A percentile compares a stretch with the other conserved stretches of the same genome.
These are phyloP conservation scores for Arachnomyces sp. DNA, from an alignment of 2,329 filamentous ascomycete genomes.

Conservation along the genomic window DNA sequence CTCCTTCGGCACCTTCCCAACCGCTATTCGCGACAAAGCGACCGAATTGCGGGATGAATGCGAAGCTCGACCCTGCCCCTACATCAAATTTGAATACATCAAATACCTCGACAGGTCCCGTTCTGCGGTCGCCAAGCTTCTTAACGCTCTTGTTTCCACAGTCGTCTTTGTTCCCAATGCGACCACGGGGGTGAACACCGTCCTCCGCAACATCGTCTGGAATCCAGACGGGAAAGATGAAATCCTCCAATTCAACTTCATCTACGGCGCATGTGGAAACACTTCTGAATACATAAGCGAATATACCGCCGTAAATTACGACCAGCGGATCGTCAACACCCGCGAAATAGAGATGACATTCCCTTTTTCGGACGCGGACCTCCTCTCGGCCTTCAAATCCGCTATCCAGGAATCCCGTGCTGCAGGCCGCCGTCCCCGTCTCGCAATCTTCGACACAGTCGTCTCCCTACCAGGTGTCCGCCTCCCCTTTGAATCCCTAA, in stretches of 20 bases:
- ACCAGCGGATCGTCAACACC: slow-evolving; percentile 37
- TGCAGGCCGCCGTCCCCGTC: slow-evolving; percentile 51
- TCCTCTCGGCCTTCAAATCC: slow-evolving; percentile 51
- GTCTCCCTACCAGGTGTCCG: slow-evolving; percentile 65
- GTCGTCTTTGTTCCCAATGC: slow-evolving; percentile 71
- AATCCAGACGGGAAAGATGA: slow-evolving; percentile 58
- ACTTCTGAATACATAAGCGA: slow-evolving; percentile 63
- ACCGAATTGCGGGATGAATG: slow-evolving; percentile 50
- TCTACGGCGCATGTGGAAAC: slow-evolving; percentile 68
- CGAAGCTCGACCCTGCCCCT: slow-evolving; percentile 62
- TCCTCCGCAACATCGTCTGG: slow-evolving; percentile 65
- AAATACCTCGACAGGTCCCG: slow-evolving; percentile 56
- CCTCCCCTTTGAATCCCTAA: slow-evolving; percentile 64
- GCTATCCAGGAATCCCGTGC: slow-evolving; percentile 47
- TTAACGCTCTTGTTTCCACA: slow-evolving; percentile 57
- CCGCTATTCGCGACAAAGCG: slow-evolving; percentile 47
- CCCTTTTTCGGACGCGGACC: slow-evolving; percentile 59
- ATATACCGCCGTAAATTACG: slow-evolving; percentile 18
- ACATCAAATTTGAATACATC: slow-evolving; percentile 62
- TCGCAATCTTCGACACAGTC: slow-evolving; percentile 70
- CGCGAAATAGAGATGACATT: slow-evolving; percentile 53
- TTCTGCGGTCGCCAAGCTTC: slow-evolving; percentile 53
- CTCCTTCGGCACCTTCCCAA: slow-evolving; percentile 46
- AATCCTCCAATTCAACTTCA: slow-evolving; percentile 55
- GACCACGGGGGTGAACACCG: slow-evolving; percentile 58